These are phyloP conservation scores for Pseudogymnoascus sp. DNA, from an alignment of 2,329 filamentous ascomycete species.

Conservation along the genomic window DNA sequence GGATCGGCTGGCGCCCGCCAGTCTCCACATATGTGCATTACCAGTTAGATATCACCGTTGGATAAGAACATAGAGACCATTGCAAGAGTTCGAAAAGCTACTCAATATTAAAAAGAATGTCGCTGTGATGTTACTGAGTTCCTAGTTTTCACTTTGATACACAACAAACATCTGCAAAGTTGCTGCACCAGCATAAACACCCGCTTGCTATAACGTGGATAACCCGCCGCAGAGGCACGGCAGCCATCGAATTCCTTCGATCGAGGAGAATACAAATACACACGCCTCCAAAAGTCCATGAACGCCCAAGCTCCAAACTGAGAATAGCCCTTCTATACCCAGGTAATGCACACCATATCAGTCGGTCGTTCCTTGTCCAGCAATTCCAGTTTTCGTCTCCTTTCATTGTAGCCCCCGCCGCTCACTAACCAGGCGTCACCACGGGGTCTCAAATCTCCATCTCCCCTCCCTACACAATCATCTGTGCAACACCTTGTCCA, in stretches of 20 bases:
- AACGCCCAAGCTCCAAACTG: slow-evolving; percentile 2
- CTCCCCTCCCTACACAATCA: slow-evolving; percentile 66
- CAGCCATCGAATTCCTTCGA: neutral
- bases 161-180: neutral
- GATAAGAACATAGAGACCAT: neutral
- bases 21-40: neutral
- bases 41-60: neutral
- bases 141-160: neutral
- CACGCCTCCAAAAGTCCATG: slow-evolving; percentile 6
- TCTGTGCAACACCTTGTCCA: slow-evolving; percentile 87
- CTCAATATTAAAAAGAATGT: neutral
- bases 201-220: neutral
- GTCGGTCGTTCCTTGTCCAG: neutral
- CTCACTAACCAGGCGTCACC: slow-evolving; percentile 1
- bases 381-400: neutral
- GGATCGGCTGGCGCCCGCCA: neutral
- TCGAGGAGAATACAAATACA: slow-evolving; percentile 8
- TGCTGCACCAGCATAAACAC: slow-evolving; percentile 3
- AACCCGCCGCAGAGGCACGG: slow-evolving; percentile 8
- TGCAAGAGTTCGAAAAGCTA: neutral
- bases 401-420: neutral
- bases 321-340: slow-evolving; percentile 6
- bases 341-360: slow-evolving; percentile 1
- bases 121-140: neutral
- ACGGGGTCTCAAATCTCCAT: neutral